Evolutionary conservation across 208 protist species (phyloP).

Genomic region (Crithidia brevicula): DNA sequence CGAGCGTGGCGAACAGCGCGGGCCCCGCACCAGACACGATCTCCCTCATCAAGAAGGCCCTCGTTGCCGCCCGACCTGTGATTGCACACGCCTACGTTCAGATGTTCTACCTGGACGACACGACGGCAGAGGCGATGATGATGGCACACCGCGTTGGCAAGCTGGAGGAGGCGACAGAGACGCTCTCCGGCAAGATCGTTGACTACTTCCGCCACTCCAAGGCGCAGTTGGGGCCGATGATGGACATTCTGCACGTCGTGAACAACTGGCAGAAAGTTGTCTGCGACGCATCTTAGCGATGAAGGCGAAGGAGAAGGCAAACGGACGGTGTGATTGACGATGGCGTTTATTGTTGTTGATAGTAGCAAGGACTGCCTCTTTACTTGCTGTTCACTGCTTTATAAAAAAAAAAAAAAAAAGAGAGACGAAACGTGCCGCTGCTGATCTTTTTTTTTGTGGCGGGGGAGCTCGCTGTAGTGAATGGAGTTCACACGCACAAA

Average conservation of each 20-base stretch:
- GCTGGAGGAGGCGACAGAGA: slow-evolving; percentile 32
- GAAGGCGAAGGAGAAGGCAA: neutral
- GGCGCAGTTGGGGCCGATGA: slow-evolving; percentile 5
- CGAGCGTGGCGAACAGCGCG: neutral
- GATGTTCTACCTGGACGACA: slow-evolving; percentile 25
- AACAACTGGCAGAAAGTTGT: slow-evolving; percentile 18
- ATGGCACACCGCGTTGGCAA: slow-evolving; percentile 28
- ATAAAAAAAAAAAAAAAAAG: no score
- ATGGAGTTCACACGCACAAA: no score
- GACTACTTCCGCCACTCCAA: slow-evolving; percentile 2
- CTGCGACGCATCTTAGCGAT: slow-evolving; percentile 11
- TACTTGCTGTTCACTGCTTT: no score
- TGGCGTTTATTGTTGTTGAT: neutral
- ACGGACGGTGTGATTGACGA: neutral
- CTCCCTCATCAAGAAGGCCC: slow-evolving; percentile 14
- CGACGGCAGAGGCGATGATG: slow-evolving; percentile 8
- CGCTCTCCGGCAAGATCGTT: slow-evolving; percentile 8
- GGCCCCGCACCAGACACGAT: neutral
- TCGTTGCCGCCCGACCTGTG: slow-evolving; percentile 11
- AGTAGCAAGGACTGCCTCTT: no score
- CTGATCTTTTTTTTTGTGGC: no score
- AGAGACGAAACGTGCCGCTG: no score
- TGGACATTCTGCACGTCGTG: slow-evolving; percentile 17
- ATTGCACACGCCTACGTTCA: slow-evolving; percentile 33
- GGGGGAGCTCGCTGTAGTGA: no score